Base-by-base conservation (phyloP, 345 rosid genomes). In the Turritis glabra region DNA sequence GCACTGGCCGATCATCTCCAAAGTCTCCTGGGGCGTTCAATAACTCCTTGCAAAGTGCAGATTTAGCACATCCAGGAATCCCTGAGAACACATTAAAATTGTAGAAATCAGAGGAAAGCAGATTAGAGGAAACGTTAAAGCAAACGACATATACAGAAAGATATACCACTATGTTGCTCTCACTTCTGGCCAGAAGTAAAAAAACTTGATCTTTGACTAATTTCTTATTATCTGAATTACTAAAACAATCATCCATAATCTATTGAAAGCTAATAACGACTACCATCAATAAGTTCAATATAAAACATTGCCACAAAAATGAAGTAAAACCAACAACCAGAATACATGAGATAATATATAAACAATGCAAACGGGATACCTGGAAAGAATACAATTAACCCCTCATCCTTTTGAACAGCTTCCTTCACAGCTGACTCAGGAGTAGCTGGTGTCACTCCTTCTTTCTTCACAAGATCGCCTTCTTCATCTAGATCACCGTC, bases 51-150 rank as follows among this genome's bases (percentile, higher is more conserved):
- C 97, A 95, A 63, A 95, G 90, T 33, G 99, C 97, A 67, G 99
- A 92, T 80, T 95, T 95, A 21, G 99, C 97, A 80, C 93, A 90
- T 70, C 99, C 99, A 8, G 99, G 97, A 84, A 95, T 90, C 71
- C 99, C 99, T 95, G 80, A 52, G 67, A 66, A 67, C 17, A 63
- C 46, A 55, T 46, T 57, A 11, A 23, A 47, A 67, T 21, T 38
- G 29, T 52, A 15, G 29, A 44, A 38, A 60, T 68, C 22, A 38
- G 50, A 68, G 43, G 64, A 13, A 58, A 53, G 9, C 4, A 50
- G 13, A 63, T 33, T 27, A 35, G 21, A 56, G 25, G 40, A 35
- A 26, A 68, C 11, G 13, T 25, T 25, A 30, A 54, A 25, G 74
- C 44, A 67, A 58, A 23, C 37, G 10, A 33, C 29, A 64, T 17